These are phyloP conservation scores for Mortierella alpina DNA, from an alignment of 192 early-diverging fungal genomes.

Conservation along the genomic window DNA sequence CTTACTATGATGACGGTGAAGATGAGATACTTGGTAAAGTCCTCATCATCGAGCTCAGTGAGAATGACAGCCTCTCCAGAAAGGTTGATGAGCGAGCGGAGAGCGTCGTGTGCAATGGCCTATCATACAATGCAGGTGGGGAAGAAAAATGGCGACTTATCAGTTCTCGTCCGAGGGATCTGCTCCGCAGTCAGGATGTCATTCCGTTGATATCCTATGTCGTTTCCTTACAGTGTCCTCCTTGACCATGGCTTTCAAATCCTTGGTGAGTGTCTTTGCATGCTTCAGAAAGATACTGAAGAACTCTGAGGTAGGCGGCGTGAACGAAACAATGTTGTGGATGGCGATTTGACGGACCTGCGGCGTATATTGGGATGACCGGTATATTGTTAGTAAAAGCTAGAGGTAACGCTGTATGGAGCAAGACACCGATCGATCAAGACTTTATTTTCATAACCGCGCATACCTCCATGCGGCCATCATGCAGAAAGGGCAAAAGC, in stretches of 20 bases:
- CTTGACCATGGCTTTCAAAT: constrained; percentile 73
- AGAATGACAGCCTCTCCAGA: constrained; percentile 74
- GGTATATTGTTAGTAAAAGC: not conserved
- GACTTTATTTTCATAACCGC: not conserved
- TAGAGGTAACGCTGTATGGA: too few species aligned
- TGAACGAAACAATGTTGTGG: constrained; percentile 80
- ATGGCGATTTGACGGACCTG: constrained; percentile 84
- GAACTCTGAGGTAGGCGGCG: constrained; percentile 66
- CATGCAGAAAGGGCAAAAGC: constrained; percentile 80
- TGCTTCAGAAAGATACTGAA: constrained; percentile 69
- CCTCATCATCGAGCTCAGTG: constrained; percentile 73
- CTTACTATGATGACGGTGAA: constrained; percentile 73
- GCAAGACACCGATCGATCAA: too few species aligned
- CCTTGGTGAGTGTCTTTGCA: constrained; percentile 70
- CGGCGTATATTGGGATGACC: not conserved
- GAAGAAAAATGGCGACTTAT: not conserved
- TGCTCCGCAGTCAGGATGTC: constrained; percentile 1
- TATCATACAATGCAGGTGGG: constrained; percentile 27
- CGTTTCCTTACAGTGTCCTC: constrained; percentile 70
- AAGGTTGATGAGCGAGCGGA: constrained; percentile 87
- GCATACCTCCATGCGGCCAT: constrained; percentile 77
- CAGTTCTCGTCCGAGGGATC: not conserved
- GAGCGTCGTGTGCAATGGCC: constrained; percentile 86
- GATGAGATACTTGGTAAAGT: constrained; percentile 76
- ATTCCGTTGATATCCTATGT: not conserved